Evolutionary conservation across 2,329 filamentous ascomycete genomes (phyloP).

Genomic region (Xylariaceae sp.): DNA sequence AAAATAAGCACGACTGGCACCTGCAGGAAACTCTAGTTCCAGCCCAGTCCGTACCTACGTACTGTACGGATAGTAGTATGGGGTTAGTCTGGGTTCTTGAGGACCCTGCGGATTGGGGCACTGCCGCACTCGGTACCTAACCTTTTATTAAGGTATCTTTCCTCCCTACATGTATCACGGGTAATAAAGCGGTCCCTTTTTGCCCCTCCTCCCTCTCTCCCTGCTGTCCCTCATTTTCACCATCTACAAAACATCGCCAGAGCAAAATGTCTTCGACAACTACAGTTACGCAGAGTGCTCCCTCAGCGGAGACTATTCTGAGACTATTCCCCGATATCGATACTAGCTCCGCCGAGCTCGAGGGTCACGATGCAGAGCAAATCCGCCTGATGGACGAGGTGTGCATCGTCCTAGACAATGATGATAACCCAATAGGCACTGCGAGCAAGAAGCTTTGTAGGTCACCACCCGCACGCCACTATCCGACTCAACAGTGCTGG

Average conservation of each 20-base stretch:
- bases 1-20: too few species aligned
- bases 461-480: constrained; percentile 38
- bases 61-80: too few species aligned
- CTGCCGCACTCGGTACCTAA: too few species aligned
- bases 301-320: constrained; percentile 84
- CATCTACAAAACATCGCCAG: constrained; percentile 1
- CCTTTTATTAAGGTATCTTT: background rate
- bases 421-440: constrained; percentile 92
- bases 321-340: constrained; percentile 86
- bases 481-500: background rate
- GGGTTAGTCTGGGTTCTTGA: too few species aligned
- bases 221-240: constrained; percentile 13
- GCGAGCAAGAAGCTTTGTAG: constrained; percentile 97
- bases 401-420: constrained; percentile 93
- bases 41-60: too few species aligned
- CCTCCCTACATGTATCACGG: background rate
- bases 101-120: too few species aligned
- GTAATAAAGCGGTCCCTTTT: constrained; percentile 13
- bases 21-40: too few species aligned
- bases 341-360: constrained; percentile 75
- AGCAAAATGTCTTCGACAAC: constrained; percentile 46
- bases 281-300: constrained; percentile 57
- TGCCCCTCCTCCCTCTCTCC: constrained; percentile 19
- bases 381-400: constrained; percentile 98
- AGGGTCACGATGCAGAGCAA: constrained; percentile 96